These are phyloP conservation scores for Fusarium pilosicola DNA, from an alignment of 2,329 filamentous ascomycete genomes.

Conservation along the genomic window DNA sequence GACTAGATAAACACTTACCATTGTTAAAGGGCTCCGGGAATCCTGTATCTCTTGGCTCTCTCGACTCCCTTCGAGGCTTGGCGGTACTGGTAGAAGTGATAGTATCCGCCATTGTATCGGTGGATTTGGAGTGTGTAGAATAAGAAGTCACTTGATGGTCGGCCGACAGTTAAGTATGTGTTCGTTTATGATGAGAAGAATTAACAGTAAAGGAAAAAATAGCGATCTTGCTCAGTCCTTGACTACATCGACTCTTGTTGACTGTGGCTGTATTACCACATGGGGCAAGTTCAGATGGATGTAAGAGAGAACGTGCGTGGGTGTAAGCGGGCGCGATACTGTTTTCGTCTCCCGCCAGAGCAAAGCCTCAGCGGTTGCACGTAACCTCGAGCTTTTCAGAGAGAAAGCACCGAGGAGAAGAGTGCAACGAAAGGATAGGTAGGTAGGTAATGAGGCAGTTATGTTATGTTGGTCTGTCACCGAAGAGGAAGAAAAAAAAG, in stretches of 20 bases:
- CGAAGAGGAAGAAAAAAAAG: constrained; percentile 2
- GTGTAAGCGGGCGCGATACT: constrained; percentile 42
- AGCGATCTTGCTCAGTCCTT: constrained; percentile 23
- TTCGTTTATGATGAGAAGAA: background rate
- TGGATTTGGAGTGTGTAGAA: constrained; percentile 29
- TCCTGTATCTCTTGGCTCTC: constrained; percentile 57
- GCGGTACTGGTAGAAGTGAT: constrained; percentile 39
- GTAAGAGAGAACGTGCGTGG: constrained; percentile 2
- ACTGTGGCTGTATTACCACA: constrained; percentile 21
- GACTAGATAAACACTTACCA: constrained; percentile 49
- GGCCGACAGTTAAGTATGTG: background rate
- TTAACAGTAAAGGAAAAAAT: background rate
- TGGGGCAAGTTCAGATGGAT: constrained; percentile 36
- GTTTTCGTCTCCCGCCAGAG: constrained; percentile 32
- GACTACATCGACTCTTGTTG: constrained; percentile 27
- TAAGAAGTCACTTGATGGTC: constrained; percentile 11
- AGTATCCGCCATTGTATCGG: constrained; percentile 43
- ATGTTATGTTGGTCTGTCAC: constrained; percentile 15
- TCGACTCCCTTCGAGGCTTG: constrained; percentile 41
- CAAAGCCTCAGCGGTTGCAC: constrained; percentile 34
- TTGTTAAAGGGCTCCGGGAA: constrained; percentile 63
- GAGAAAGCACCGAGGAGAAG: background rate
- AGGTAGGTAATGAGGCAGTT: background rate
- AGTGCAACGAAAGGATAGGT: background rate
- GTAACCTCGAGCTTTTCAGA: background rate